Conservation (phyloP, 129 eudicot genomes). For the Apium graveolens region DNA sequence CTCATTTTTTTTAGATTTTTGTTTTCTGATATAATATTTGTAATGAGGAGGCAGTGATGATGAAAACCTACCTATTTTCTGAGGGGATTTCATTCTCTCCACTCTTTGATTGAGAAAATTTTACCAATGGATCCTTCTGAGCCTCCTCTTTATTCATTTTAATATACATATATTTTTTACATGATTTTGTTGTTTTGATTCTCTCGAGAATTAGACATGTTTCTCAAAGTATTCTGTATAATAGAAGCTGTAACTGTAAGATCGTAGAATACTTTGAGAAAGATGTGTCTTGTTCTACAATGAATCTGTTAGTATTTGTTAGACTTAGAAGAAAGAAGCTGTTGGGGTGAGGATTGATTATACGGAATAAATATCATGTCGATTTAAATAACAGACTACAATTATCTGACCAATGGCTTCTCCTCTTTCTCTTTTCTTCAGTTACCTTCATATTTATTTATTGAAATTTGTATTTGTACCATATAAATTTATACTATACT, state of each 20-base stretch:
- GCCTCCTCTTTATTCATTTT: conserved; percentile 14
- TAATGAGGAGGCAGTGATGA: conserved; percentile 38
- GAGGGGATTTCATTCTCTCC: conserved; percentile 23
- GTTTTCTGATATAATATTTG: background rate
- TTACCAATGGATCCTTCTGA: conserved; percentile 74
- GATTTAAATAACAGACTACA: conserved; percentile 9
- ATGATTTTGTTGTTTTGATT: no score
- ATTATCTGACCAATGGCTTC: conserved; percentile 11
- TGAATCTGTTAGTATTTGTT: no score
- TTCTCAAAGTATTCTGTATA: no score
- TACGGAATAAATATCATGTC: conserved; percentile 1
- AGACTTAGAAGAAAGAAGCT: background rate
- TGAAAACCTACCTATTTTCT: conserved; percentile 65
- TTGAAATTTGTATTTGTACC: no score
- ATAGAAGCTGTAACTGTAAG: no score
- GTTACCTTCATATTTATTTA: no score
- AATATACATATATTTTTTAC: no score
- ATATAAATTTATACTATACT: no score
- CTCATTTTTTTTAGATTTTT: no score
- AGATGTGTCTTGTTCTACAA: background rate
- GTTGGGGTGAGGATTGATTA: conserved; percentile 6
- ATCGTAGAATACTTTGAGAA: no score
- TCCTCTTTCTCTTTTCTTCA: no score
- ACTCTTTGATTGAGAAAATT: conserved; percentile 26
- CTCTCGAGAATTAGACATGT: no score